Percentiles rank a stretch among this genome's conserved stretches.
phyloP scores from a whole-genome alignment of 2,329 filamentous ascomycete species.

The Orbilia blumenaviensis region DNA sequence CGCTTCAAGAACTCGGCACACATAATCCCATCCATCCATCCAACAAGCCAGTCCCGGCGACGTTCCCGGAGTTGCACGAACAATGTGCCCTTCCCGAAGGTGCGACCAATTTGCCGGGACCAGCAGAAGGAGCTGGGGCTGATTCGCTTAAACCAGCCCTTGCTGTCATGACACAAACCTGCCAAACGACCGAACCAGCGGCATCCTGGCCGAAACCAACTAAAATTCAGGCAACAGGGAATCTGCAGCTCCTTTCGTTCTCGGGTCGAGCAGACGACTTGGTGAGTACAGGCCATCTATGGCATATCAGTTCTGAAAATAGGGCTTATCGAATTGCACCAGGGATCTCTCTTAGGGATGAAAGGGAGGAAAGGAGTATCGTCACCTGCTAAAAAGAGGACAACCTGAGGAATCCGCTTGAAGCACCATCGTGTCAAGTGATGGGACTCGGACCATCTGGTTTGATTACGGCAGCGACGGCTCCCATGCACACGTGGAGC shows the following conservation, averaged over 20 bases:
- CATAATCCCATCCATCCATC: too few species aligned
- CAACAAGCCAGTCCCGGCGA: not conserved
- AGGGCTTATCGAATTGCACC: constrained; percentile 32
- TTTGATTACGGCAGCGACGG: constrained; percentile 18
- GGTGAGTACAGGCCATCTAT: constrained; percentile 43
- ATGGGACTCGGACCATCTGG: constrained; percentile 18
- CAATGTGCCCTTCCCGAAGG: constrained; percentile 19
- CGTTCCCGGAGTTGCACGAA: constrained; percentile 8
- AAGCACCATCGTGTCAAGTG: constrained; percentile 46
- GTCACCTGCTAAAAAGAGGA: constrained; percentile 18
- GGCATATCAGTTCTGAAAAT: constrained; percentile 18
- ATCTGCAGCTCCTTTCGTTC: constrained; percentile 41
- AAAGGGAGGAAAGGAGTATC: not conserved
- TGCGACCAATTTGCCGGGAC: constrained; percentile 48
- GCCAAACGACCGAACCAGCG: constrained; percentile 48
- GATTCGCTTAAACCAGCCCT: constrained; percentile 48
- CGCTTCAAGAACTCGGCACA: too few species aligned
- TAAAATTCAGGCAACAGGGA: constrained; percentile 52
- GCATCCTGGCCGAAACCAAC: constrained; percentile 54
- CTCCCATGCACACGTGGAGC: constrained; percentile 42
- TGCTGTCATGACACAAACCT: constrained; percentile 53
- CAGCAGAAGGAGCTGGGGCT: constrained; percentile 19
- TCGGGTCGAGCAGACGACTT: constrained; percentile 43
- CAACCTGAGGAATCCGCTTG: constrained; percentile 17
- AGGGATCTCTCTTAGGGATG: not conserved